Conservation (phyloP, 257 asterid genomes). For the Solanum chilense region DNA sequence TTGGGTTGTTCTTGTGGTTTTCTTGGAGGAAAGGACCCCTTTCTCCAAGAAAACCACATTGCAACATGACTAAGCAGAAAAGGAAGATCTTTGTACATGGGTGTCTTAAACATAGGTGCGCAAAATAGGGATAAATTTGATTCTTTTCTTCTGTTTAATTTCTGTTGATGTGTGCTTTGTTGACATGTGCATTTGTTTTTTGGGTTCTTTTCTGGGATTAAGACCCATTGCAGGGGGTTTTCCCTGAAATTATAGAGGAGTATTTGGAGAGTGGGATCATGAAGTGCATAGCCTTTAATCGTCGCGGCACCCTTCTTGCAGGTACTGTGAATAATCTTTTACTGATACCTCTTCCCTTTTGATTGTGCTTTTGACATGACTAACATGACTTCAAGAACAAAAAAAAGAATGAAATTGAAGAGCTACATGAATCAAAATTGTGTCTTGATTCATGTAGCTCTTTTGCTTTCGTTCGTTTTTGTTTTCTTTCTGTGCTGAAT, state of each 20-base stretch:
- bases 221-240: slow-evolving; percentile 94
- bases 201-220: slow-evolving; percentile 1
- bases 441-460: neutral
- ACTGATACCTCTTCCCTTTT: neutral
- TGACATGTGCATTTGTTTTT: neutral
- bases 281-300: slow-evolving; percentile 83
- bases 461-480: neutral
- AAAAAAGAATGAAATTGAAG: neutral
- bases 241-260: slow-evolving; percentile 91
- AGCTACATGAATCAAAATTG: neutral
- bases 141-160: neutral
- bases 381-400: neutral
- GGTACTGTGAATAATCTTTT: slow-evolving; percentile 23
- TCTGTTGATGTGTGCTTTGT: neutral
- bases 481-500: neutral
- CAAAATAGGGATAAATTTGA: neutral
- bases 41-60: neutral
- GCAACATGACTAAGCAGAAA: neutral
- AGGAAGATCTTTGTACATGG: neutral
- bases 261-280: slow-evolving; percentile 71
- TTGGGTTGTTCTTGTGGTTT: neutral
- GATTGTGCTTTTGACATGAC: neutral
- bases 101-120: neutral
- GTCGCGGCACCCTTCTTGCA: slow-evolving; percentile 93
- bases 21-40: neutral